These are phyloP conservation scores for Lunasporangiospora selenospora DNA, from an alignment of 192 early-diverging fungal species.

Conservation along the genomic window DNA sequence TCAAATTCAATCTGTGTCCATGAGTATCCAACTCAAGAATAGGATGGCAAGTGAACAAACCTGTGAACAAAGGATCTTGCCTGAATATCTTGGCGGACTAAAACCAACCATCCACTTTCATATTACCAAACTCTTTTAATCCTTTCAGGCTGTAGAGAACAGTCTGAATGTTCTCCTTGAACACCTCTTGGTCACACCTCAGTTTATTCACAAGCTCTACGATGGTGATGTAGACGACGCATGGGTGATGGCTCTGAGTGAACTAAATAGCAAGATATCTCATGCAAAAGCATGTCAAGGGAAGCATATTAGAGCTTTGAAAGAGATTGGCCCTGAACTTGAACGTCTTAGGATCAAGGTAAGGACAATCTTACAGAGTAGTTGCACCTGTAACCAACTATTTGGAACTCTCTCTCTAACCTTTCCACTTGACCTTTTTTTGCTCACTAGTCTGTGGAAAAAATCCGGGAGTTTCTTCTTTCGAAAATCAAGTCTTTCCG, in stretches of 20 bases:
- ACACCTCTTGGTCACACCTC: conserved; percentile 83
- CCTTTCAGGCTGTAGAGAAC: conserved; percentile 66
- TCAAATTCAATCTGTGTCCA: conserved; percentile 80
- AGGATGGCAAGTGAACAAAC: conserved; percentile 60
- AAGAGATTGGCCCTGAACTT: conserved; percentile 91
- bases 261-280: conserved; percentile 89
- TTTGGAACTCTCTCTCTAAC: no score
- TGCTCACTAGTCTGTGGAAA: conserved; percentile 82
- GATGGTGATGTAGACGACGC: conserved; percentile 93
- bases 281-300: conserved; percentile 82
- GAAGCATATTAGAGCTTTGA: conserved; percentile 76
- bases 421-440: neutral
- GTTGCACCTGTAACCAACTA: no score
- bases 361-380: neutral
- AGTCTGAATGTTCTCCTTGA: conserved; percentile 79
- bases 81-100: neutral
- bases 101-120: neutral
- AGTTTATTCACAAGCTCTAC: conserved; percentile 82
- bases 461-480: conserved; percentile 88
- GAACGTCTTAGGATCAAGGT: conserved; percentile 87
- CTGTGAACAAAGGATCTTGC: conserved; percentile 7
- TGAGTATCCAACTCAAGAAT: conserved; percentile 87
- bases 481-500: conserved; percentile 86
- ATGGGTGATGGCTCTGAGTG: conserved; percentile 82
- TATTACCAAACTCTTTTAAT: neutral